Base-by-base conservation (phyloP, 345 rosid species). In the Nasturtium officinale region DNA sequence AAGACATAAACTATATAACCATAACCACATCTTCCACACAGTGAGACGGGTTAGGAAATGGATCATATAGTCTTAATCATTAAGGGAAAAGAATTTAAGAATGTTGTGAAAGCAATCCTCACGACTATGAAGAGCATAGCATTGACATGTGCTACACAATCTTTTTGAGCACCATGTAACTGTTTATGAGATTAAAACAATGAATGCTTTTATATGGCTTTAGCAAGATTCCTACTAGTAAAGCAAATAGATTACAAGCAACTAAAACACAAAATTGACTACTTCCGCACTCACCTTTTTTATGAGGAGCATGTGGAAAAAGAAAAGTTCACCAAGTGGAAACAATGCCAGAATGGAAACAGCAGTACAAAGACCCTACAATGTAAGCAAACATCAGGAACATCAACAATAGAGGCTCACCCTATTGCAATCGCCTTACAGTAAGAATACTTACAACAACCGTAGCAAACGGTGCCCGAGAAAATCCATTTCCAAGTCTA, bases 401-500 rank as follows among this genome's bases (percentile, higher is more conserved):
- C 15, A 61, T 74, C 38, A 71, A 70, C 33, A 73, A 64, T 26
- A 80, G 79, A 28, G 59, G 43, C 40, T 33, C 37, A 72, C 26
- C 33, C 21, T 37, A 60, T 54, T 70, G 21, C 42, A 60, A 32
- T 25, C 9, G 29, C 60, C 9, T 37, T 33, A 69, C 23, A 18
- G 23, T 59, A 72, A 16, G 2, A 54, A 72, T 18, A 78, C 55
- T 60, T 89, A 95, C 99, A 93, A 95, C 99, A 62, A 95, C 96
- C 2, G 96, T 84, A 7, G 96, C 97, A 81, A 95, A 95, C 42
- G 97, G 96, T 25, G 96, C 90, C 29, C 92, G 90, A 40, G 99
- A 91, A 81, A 95, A 95, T 60, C 97, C 96, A 77, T 95, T 90
- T 80, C 99, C 99, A 63, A 95, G 99, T 70, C 96, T 90, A 48